These are phyloP conservation scores for Sclerotinia minor DNA, from an alignment of 2,329 filamentous ascomycete genomes.

Conservation along the genomic window DNA sequence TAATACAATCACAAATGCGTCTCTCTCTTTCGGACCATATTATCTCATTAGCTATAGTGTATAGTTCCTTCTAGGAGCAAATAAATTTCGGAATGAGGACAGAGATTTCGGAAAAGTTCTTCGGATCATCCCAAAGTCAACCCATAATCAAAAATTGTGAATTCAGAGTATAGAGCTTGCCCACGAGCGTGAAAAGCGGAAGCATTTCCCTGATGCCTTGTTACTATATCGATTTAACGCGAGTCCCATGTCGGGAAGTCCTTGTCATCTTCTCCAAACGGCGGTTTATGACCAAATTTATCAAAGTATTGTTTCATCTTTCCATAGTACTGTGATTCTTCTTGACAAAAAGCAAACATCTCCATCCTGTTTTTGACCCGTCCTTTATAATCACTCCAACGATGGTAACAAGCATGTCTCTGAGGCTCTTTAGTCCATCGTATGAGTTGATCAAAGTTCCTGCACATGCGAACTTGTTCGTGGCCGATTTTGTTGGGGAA, in stretches of 20 bases:
- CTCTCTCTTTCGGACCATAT: too few species aligned
- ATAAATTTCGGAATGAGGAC: neutral
- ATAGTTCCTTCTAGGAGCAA: neutral
- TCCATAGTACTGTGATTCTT: constrained; percentile 17
- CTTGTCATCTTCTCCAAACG: constrained; percentile 1
- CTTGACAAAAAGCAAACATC: constrained; percentile 19
- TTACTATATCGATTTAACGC: neutral
- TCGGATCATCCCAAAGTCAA: neutral
- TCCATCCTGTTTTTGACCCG: constrained; percentile 1
- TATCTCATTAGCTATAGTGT: too few species aligned
- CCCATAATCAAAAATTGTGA: too few species aligned
- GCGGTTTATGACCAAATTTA: constrained; percentile 12
- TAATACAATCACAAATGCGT: too few species aligned
- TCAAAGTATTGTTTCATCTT: constrained; percentile 17
- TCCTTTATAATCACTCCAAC: constrained; percentile 6
- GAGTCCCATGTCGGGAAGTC: neutral
- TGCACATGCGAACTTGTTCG: constrained; percentile 22
- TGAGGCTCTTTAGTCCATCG: constrained; percentile 16
- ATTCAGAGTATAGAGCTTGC: neutral
- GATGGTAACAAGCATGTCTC: constrained; percentile 18
- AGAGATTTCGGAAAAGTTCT: neutral
- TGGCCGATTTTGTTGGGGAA: constrained; percentile 9
- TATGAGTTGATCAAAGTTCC: constrained; percentile 21
- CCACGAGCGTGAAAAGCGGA: fast-evolving
- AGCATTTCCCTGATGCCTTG: neutral